A percentile compares a stretch with the other conserved stretches of the same genome.
phyloP scores from a whole-genome alignment of 306 rosid genomes.

The Cucumis cinereus region DNA sequence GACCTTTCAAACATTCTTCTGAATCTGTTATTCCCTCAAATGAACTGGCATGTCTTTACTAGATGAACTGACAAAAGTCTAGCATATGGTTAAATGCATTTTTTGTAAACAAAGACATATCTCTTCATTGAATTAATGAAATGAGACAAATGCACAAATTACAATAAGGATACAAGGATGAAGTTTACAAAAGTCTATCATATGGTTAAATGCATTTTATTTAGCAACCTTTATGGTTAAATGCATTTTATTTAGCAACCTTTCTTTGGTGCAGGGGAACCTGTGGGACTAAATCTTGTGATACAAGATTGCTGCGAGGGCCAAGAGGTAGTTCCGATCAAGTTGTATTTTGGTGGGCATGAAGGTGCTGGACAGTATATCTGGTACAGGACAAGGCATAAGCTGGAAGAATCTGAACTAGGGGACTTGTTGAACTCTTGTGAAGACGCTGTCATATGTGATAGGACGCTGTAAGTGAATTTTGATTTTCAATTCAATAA shows the following conservation, averaged over 20 bases:
- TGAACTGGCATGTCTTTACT: not conserved
- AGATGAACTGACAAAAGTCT: not conserved
- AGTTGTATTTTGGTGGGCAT: constrained; percentile 78
- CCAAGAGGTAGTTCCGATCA: constrained; percentile 35
- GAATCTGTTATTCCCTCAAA: not conserved
- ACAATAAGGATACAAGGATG: no score
- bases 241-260: not conserved
- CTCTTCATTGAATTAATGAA: no score
- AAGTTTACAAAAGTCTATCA: no score
- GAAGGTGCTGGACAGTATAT: constrained; percentile 76
- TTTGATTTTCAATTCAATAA: constrained; percentile 10
- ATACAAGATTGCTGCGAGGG: constrained; percentile 67
- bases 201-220: no score
- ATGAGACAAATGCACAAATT: no score
- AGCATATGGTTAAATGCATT: not conserved
- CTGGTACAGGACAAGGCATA: constrained; percentile 60
- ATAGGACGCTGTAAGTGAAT: constrained; percentile 52
- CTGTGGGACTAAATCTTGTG: constrained; percentile 60
- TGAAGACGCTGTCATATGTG: constrained; percentile 42
- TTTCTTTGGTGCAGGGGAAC: constrained; percentile 44
- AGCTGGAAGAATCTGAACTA: constrained; percentile 54
- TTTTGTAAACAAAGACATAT: no score
- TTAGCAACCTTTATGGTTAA: not conserved
- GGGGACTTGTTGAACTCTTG: constrained; percentile 38
- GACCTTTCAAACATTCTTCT: not conserved